A percentile compares a stretch with the other conserved stretches of the same genome.
Conservation (phyloP, 352 stramenopile genomes). For the Plasmopara muralis region DNA sequence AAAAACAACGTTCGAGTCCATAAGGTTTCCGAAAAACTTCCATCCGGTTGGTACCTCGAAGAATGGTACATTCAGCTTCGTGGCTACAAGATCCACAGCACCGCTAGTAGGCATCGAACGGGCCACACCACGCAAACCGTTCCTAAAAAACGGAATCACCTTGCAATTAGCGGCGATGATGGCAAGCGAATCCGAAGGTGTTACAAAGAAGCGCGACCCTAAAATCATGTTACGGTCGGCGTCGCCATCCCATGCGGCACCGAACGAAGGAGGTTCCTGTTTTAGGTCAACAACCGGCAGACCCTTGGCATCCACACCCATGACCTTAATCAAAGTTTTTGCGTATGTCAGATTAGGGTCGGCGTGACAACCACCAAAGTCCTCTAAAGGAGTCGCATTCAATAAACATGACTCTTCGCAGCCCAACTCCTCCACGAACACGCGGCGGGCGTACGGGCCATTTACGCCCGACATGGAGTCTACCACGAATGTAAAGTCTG, state of each 20-base stretch:
- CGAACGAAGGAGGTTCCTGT: conserved; percentile 76
- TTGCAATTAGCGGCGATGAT: conserved; percentile 97
- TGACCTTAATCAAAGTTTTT: conserved; percentile 92
- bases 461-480: conserved; percentile 98
- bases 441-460: conserved; percentile 91
- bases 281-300: conserved; percentile 71
- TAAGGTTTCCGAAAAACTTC: conserved; percentile 99
- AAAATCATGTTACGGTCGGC: conserved; percentile 99
- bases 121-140: conserved; percentile 92
- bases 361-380: conserved; percentile 96
- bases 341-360: conserved; percentile 99
- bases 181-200: conserved; percentile 96
- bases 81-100: conserved; percentile 95
- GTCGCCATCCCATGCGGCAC: conserved; percentile 97
- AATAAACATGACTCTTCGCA: conserved; percentile 73
- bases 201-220: conserved; percentile 97
- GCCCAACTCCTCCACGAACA: conserved; percentile 97
- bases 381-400: conserved; percentile 93
- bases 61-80: conserved; percentile 90
- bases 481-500: conserved; percentile 94
- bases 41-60: conserved; percentile 99
- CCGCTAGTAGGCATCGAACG: conserved; percentile 98
- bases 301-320: conserved; percentile 90
- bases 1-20: conserved; percentile 96
- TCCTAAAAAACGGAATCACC: conserved; percentile 95